Base-by-base conservation (phyloP, 768 basidiomycete genomes). In the Strobilomyces confusus region DNA sequence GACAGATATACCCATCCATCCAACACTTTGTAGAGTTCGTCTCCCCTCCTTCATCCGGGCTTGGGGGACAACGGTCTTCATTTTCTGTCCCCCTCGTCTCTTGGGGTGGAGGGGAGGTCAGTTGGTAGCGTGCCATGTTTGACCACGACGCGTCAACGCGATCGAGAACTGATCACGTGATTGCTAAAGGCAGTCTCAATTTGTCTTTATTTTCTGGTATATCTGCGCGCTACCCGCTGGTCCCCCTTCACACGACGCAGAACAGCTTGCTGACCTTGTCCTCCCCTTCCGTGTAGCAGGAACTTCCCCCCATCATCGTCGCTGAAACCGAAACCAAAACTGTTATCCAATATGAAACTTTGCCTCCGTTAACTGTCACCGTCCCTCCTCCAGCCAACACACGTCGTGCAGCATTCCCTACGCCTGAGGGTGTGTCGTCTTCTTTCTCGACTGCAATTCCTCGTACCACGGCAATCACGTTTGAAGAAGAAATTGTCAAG, bases 31-130 rank as follows among this genome's bases (percentile, higher is more conserved):
- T 81, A 82, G 73, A 81, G 82, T 88, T 81, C 80, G 86, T 88
- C 82, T 81, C 75, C 77, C 79, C 83, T 84, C 87, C 86, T 86
- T 88, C 85, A 84, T 85, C 86, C 80, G 87, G 87, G 87, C 85
- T 88, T 82, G 86, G 88, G 89, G 87, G 86, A 86, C 82, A 78
- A 81, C 80, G 83, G 84, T 78, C 75, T 76, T 75, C 73, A 42
- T 55, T 78, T 73, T 81, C 52, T 68, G 83, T 87, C 86, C 86
- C 87, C 86, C 86, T 83, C 73, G 83, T 83, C 82, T 76, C 54
- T 57, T 60, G 62, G 22, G 66, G 70, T 68, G 69, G 50, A 70
- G 69, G 71, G 70, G 63, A 64, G 66, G 62, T 61, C 65, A 64
- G 64, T 73, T 69, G 68, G 60, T 63, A 60, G 57, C 57, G 58